phyloP scores from a whole-genome alignment of 1,284 basidiomycete species.

The Moesziomyces sp. region DNA sequence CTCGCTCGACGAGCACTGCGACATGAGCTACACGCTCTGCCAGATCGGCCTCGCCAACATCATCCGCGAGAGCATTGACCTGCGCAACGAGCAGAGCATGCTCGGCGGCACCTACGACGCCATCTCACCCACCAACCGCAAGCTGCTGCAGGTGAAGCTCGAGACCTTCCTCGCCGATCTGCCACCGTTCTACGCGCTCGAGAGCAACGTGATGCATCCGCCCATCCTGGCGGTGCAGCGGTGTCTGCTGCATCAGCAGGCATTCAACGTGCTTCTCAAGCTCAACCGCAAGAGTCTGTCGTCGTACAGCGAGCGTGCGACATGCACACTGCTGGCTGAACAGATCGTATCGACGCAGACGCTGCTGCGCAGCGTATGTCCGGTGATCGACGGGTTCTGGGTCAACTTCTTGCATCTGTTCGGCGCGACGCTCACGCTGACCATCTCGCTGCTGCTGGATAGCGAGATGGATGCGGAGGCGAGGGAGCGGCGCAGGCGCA shows the following conservation, averaged over 20 bases:
- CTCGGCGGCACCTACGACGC: conserved; percentile 41
- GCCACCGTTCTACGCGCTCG: conserved; percentile 45
- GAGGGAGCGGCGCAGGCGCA: conserved; percentile 14
- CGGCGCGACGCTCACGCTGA: conserved; percentile 50
- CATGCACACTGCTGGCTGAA: conserved; percentile 48
- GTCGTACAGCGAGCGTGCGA: conserved; percentile 29
- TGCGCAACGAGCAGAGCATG: conserved; percentile 48
- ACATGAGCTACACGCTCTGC: conserved; percentile 49
- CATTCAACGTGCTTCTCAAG: conserved; percentile 51
- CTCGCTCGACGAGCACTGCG: conserved; percentile 31
- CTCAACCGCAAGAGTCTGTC: conserved; percentile 44
- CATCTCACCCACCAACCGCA: conserved; percentile 33
- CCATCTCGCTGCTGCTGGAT: conserved; percentile 48
- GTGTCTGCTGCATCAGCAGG: conserved; percentile 52
- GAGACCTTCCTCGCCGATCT: conserved; percentile 39
- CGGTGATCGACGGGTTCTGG: conserved; percentile 55
- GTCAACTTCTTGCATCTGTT: conserved; percentile 52
- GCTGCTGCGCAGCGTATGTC: conserved; percentile 43
- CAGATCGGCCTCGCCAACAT: conserved; percentile 51
- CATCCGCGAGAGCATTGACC: conserved; percentile 47
- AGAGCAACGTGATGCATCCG: conserved; percentile 39
- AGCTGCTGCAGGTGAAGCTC: conserved; percentile 39
- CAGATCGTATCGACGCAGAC: conserved; percentile 52
- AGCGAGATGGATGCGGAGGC: conserved; percentile 22
- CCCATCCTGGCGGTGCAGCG: conserved; percentile 48